Evolutionary conservation across 2,329 filamentous ascomycete genomes (phyloP), one percentile per base, ranked within the genome.

Genomic region (Sporothrix phasma): DNA sequence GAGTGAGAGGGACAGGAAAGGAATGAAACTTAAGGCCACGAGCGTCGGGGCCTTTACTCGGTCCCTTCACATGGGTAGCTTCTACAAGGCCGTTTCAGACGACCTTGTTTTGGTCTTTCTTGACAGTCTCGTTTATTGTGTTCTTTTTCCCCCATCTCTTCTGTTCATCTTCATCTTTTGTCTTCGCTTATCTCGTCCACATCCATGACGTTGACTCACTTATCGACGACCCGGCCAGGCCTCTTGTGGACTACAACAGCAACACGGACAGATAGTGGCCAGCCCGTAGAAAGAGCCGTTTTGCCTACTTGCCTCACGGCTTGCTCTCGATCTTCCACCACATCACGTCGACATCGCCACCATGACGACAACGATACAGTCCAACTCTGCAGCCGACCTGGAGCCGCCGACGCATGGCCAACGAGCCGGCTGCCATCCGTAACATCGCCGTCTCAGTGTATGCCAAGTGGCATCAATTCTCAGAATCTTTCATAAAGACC

Each of bases 391-490:
- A 3, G 58, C 63, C 26, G 46, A 58, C 51, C 31, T 62, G 24
- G 37, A 31, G 13, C 58, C 58, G 37, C 63, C 63, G 1, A 46
- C 19, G 41, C 65, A 51, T 66, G 65, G 65, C 51, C 64, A 66
- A 66, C 46, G 15, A 51, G 17, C 65, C 62, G 4, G 58, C 51
- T 1, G 24, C 64, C 43, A 59, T 66, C 24, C 53, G 59, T 8
- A 59, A 59, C 34, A 61, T 66, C 24, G 29, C 29, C 13, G 37
- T 64, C 46, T n/a, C 62, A 3, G 45, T 66, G 8, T n/a, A 61
- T 58, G 29, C 61, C 64, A 59, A 13, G 49, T 22, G 6, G 3
- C 11, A 11, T 6, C n/a, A 6, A 5, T n/a, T 13, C 3, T 37
- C 3, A 54, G 3, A 10, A 6, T 37, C n/a, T n/a, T n/a, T n/a